Evolutionary conservation across 345 rosid genomes (phyloP).

Genomic region (Theobroma cacao): DNA sequence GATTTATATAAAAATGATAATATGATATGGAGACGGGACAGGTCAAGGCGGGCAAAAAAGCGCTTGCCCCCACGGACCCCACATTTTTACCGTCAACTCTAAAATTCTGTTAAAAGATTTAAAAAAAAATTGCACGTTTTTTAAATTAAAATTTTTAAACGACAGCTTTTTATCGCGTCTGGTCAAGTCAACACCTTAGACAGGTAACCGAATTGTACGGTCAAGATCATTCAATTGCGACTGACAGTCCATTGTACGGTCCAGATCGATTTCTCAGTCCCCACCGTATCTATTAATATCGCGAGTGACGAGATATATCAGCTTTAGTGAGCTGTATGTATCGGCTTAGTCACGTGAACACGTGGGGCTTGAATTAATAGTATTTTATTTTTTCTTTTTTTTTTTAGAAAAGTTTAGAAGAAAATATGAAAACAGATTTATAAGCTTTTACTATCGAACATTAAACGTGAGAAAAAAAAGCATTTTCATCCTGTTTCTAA

Average conservation of each 20-base stretch:
- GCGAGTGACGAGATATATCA: not conserved
- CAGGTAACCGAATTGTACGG: not conserved
- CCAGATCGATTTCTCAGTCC: not conserved
- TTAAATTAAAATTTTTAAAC: not conserved
- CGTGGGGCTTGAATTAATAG: not conserved
- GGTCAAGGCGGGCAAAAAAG: too few species aligned
- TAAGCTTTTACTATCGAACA: not conserved
- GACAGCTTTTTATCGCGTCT: not conserved
- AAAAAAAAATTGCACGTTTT: not conserved
- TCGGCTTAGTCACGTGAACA: not conserved
- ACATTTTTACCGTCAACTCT: too few species aligned
- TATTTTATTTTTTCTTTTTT: not conserved
- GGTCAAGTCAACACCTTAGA: not conserved
- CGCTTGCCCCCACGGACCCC: too few species aligned
- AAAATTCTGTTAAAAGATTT: too few species aligned
- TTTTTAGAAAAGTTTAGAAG: not conserved
- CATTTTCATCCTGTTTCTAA: too few species aligned
- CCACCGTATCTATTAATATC: not conserved
- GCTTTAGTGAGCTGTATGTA: not conserved
- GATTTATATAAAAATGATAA: too few species aligned
- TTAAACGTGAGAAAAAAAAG: too few species aligned
- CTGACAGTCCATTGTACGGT: not conserved
- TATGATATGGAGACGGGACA: too few species aligned
- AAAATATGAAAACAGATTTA: not conserved
- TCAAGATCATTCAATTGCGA: not conserved